phyloP scores from a whole-genome alignment of 2,329 filamentous ascomycete genomes.

The Sporothrix mexicana region DNA sequence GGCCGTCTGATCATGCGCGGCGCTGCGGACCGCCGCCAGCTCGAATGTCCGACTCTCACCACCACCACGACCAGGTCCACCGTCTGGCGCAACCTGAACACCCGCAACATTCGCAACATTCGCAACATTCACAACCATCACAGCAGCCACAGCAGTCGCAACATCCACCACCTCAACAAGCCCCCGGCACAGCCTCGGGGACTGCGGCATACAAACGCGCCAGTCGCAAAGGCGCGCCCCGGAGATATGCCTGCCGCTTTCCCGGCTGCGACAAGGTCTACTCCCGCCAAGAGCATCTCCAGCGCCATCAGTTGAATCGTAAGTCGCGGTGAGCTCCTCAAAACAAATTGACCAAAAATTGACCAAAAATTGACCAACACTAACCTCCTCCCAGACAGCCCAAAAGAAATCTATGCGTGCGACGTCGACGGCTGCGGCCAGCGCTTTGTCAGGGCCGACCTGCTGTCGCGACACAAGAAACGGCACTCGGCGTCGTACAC shows the following conservation, averaged over 20 bases:
- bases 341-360: no score
- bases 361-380: no score
- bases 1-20: constrained; percentile 20
- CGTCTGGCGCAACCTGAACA: no score
- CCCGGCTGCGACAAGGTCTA: constrained; percentile 79
- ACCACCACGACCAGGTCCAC: constrained; percentile 30
- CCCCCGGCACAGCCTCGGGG: neutral
- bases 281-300: constrained; percentile 79
- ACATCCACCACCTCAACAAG: neutral
- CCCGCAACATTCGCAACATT: no score
- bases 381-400: constrained; percentile 62
- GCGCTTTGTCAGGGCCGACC: constrained; percentile 78
- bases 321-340: no score
- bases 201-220: constrained; percentile 54
- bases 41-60: constrained; percentile 36
- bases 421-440: constrained; percentile 76
- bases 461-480: constrained; percentile 72
- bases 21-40: neutral
- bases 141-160: neutral
- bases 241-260: constrained; percentile 67
- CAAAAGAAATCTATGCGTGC: constrained; percentile 80
- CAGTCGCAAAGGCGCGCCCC: constrained; percentile 57
- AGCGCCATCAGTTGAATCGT: constrained; percentile 84
- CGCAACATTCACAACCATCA: no score
- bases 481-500: constrained; percentile 64